Base-by-base conservation (phyloP, 176 grass and related monocot species). In the Neostapfia colusana region DNA sequence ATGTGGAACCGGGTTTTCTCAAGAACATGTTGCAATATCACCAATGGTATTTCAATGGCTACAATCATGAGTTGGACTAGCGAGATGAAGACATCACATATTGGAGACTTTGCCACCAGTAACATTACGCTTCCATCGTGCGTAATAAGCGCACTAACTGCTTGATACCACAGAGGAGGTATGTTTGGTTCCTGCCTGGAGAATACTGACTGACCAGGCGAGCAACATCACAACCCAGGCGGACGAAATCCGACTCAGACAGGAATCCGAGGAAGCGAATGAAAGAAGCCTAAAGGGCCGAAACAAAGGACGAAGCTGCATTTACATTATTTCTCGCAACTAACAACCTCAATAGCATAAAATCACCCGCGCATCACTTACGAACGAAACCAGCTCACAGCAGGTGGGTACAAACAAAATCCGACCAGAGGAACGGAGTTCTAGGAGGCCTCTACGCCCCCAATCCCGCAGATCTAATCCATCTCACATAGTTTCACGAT, bases 391-490 rank as follows among this genome's bases (percentile, higher is more conserved):
- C 70, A 48, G 71, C 50, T 65, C 7, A 6, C 15, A 18, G 46
- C 63, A 64, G 25, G 55, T 25, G 1, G 18, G 5, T n/a, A n/a
- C 57, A 20, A 15, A 14, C 64, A 18, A 56, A 60, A 80, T 48
- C 70, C 37, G 14, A 59, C 4, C 51, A 13, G 20, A 63, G 42
- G 2, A 31, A 74, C 62, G 9, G 7, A 6, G 13, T 0, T 37
- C 16, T 9, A 1, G 18, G 1, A 8, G 68, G 61, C 20, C 57
- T 65, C 26, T 18, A n/a, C 40, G 10, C 17, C 50, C 20, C 74
- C 28, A 72, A 78, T 43, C 79, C 36, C 56, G 18, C 58, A 81
- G 86, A 89, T 89, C 86, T 89, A 72, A 53, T 25, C 61, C 25
- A 37, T 3, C 73, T 1, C 2, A 39, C 23, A 8, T 50, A 66